Conservation (phyloP, 495 filamentous ascomycete species). For the Aspergillus wentii region DNA sequence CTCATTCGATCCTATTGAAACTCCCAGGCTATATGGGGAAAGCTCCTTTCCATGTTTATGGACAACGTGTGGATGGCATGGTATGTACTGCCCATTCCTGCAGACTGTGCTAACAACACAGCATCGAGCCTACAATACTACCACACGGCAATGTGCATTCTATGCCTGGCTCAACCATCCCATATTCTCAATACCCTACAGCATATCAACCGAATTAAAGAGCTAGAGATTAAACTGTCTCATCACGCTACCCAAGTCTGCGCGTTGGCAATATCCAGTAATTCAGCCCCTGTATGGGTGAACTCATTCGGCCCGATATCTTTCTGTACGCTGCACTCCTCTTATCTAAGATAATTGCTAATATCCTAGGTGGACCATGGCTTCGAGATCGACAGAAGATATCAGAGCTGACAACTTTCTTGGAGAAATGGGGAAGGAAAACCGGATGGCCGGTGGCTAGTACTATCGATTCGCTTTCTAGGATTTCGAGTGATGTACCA, state of each 20-base stretch:
- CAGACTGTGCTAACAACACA: slow-evolving; percentile 1
- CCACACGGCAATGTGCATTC: slow-evolving; percentile 18
- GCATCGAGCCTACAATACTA: slow-evolving; percentile 25
- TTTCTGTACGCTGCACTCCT: slow-evolving; percentile 26
- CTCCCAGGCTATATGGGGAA: slow-evolving; percentile 1
- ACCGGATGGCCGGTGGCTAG: slow-evolving; percentile 25
- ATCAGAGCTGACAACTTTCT: slow-evolving; percentile 7
- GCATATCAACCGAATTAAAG: slow-evolving; percentile 4
- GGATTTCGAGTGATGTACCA: too few species aligned
- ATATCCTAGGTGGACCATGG: slow-evolving; percentile 13
- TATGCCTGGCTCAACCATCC: slow-evolving; percentile 11
- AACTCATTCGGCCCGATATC: slow-evolving; percentile 35
- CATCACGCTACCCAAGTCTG: slow-evolving; percentile 21
- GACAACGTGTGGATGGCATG: slow-evolving; percentile 22
- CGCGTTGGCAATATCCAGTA: slow-evolving; percentile 29
- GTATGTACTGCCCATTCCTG: slow-evolving; percentile 7
- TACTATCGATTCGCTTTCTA: slow-evolving; percentile 3
- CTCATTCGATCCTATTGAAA: slow-evolving; percentile 18
- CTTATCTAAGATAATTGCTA: background rate
- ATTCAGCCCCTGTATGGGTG: slow-evolving; percentile 26
- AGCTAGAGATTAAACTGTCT: slow-evolving; percentile 11
- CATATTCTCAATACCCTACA: slow-evolving; percentile 6
- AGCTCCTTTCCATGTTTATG: slow-evolving; percentile 16
- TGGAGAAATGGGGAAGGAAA: slow-evolving; percentile 7
- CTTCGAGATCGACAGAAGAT: slow-evolving; percentile 11